Evolutionary conservation across 2,329 filamentous ascomycete genomes (phyloP), one percentile per base, ranked within the genome.

Genomic region (Fonsecaea monophora): DNA sequence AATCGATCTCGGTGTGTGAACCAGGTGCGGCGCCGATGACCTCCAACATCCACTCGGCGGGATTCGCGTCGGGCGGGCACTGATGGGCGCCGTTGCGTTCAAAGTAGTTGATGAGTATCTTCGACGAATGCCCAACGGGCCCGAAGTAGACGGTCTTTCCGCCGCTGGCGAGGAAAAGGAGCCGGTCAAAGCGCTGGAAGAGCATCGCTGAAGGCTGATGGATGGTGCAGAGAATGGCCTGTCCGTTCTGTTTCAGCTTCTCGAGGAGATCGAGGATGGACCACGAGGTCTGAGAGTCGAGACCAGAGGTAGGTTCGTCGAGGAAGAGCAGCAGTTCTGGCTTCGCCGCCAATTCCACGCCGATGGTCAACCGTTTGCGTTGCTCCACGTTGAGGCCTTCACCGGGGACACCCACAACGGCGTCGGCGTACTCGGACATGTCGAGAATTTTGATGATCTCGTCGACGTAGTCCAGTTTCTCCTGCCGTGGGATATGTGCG

Each of bases 141-240:
- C 89, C 89, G 75, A 90, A 90, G 73, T 91, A 91, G 0, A 90
- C 87, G 0, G 87, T 90, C 74, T 83, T 86, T 0, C 89, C 89
- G 42, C 89, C 89, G 64, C 81, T 83, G 8, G 87, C 87, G 2
- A 91, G 82, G 77, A 91, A 88, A 0, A 90, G 78, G 1, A 90
- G 78, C 1, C 84, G 83, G 68, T 90, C 88, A 61, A 90, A 97
- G 66, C 92, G 90, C 77, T 97, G 92, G 83, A 97, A 97, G 61
- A 97, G 85, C 85, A 96, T 93, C 38, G 94, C 93, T 13, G 92
- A 96, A n/a, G 94, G 94, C 78, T 98, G 94, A 78, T 98, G 94
- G 68, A 97, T 97, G 0, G 94, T 97, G 81, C 93, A 97, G n/a
- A 97, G 88, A 78, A 97, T 92, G 60, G 94, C 94, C 77, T 96